Conservation (phyloP, 164 flowering plant species). For the Stephania cephalantha region DNA sequence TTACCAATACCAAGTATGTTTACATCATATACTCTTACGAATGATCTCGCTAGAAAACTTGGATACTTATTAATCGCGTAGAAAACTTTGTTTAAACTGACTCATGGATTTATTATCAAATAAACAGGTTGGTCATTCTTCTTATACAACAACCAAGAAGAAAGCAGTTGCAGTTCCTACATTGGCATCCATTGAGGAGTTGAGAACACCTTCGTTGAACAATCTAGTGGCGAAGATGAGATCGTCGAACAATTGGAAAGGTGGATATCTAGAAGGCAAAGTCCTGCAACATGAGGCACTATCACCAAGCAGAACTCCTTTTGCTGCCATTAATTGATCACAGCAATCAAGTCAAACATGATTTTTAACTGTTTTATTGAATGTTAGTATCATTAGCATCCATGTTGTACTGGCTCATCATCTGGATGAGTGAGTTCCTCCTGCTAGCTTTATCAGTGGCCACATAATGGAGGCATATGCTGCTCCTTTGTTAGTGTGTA, state of each 20-base stretch:
- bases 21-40: slow-evolving; percentile 1
- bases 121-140: slow-evolving; percentile 35
- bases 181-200: slow-evolving; percentile 53
- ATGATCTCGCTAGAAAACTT: neutral
- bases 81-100: neutral
- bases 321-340: slow-evolving; percentile 38
- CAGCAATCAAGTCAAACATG: neutral
- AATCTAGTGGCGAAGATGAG: slow-evolving; percentile 18
- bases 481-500: neutral
- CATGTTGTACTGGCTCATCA: slow-evolving; percentile 5
- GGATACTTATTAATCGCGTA: no score
- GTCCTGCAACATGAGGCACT: slow-evolving; percentile 20
- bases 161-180: slow-evolving; percentile 45
- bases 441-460: neutral
- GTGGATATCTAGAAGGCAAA: slow-evolving; percentile 26
- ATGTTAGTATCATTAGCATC: no score
- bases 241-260: slow-evolving; percentile 22
- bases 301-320: slow-evolving; percentile 51
- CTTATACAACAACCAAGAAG: slow-evolving; percentile 28
- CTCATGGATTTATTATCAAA: neutral
- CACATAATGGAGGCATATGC: neutral
- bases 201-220: slow-evolving; percentile 35
- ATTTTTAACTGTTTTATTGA: neutral
- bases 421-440: slow-evolving; percentile 6
- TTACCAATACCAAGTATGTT: slow-evolving; percentile 60